Base-by-base conservation (phyloP, 2,329 filamentous ascomycete genomes). In the Elsinoe ampelina region DNA sequence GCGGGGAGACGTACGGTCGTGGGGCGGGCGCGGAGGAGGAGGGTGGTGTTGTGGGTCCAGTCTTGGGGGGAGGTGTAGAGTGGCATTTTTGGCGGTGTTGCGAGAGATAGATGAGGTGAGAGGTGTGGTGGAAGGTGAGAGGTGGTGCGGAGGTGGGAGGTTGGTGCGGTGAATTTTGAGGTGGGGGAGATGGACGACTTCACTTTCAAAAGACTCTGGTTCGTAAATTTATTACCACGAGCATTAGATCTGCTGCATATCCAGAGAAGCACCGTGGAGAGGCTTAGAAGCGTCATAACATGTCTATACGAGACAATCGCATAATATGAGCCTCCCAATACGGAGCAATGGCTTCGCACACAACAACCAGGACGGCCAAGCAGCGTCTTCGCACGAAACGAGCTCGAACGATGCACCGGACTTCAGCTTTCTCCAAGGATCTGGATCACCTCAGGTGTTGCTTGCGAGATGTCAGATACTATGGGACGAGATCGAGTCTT, bases 1-100 rank as follows among this genome's bases (percentile, higher is more conserved):
- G 13, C 34, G 8, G 50, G 47, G 43, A 19, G 30, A 75, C 82
- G 61, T 81, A 95, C 92, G 39, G 87, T 90, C 34, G 81, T 82
- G 3, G 93, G 93, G 48, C 89, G 84, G 57, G 93, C 92, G 73
- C 93, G 82, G 56, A 98, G 78, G 58, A 98, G 84, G 59, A 91
- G 82, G 15, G 84, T 77, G 12, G 92, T 95, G 72, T 96, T 87
- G 65, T 86, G 84, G 63, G 96, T 87, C 87, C 90, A 98, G 75
- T 91, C 86, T 73, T 95, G 85, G 72, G 87, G 87, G 58, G 88
- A 90, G 54, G 80, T 76, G 69, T 95, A 83, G 70, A 87, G 84
- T 2, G 87, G 85, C 91, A 95, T 95, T 58, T 32, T 59, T n/a
- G n/a, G n/a, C 12, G 34, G 34, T 35, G 15, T n/a, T n/a, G 48